Base-by-base conservation (phyloP, 1,284 basidiomycete genomes). In the Pseudozyma pruni region DNA sequence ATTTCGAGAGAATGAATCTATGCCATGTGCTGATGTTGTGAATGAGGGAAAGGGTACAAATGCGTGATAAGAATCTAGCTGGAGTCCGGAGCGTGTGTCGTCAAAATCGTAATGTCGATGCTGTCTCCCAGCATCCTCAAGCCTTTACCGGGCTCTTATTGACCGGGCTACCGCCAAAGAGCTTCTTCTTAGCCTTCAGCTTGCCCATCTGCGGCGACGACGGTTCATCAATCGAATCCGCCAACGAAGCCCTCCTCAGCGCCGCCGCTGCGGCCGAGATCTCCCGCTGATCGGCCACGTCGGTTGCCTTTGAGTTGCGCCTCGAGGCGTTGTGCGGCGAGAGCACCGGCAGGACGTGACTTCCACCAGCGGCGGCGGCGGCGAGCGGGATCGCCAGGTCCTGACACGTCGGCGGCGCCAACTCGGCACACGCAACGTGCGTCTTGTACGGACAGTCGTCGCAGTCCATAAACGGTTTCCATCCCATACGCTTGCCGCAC, bases 361-460 rank as follows among this genome's bases (percentile, higher is more conserved):
- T 56, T 7, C 59, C 59, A 1, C 48, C 56, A 1, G 49, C 38
- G 17, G 19, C 41, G 17, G 19, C 41, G 8, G 43, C 53, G 2
- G 38, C 19, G 11, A 51, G 17, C 5, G 75, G 76, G 40, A 78
- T 75, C 2, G 45, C 22, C 9, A 78, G 23, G 33, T 78, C 76
- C 50, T 75, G 76, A 44, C 78, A 80, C 17, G 73, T 75, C 13
- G 76, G 72, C 11, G 69, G 70, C 6, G 78, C 78, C 13, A 76
- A 43, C 27, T 78, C 72, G 16, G 69, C 75, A 44, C 78, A 80
- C 11, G 56, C 74, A 5, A 78, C 76, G 56, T 80, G 78, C 16
- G 76, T 75, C 45, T 76, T 76, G 63, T 75, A 78, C 16, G 78
- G 76, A 40, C 78, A 80, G 43, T 80, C 78, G 41, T 80, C 78